Conservation (phyloP, 805 yeast species). For the Saccharomycopsis sp. region DNA sequence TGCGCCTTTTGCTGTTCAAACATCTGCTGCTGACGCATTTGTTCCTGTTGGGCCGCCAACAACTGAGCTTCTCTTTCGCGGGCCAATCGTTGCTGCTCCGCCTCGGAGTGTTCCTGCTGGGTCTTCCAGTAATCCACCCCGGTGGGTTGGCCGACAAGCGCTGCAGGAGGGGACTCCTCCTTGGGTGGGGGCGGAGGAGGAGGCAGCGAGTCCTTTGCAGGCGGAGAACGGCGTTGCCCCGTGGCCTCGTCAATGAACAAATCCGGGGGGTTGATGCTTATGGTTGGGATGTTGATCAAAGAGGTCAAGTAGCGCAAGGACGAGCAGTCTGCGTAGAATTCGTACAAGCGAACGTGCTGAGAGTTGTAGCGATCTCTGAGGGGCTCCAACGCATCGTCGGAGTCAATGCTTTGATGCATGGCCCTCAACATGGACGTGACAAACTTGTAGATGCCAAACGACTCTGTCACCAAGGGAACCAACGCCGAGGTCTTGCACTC, state of each 20-base stretch:
- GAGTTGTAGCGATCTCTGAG: constrained; percentile 60
- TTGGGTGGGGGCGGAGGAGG: constrained; percentile 29
- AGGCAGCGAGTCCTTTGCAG: constrained; percentile 31
- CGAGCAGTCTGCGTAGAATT: constrained; percentile 85
- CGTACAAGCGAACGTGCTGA: constrained; percentile 59
- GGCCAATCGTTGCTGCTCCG: constrained; percentile 51
- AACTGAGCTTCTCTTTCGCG: constrained; percentile 58
- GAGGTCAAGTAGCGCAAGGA: constrained; percentile 38
- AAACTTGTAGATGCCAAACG: constrained; percentile 88
- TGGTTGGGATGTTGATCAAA: constrained; percentile 19
- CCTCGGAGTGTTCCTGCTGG: constrained; percentile 45
- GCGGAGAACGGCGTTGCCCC: constrained; percentile 18
- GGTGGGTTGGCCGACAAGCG: constrained; percentile 40
- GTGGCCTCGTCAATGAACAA: constrained; percentile 25
- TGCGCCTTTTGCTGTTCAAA: constrained; percentile 61
- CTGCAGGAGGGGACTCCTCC: constrained; percentile 29
- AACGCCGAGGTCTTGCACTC: constrained; percentile 81
- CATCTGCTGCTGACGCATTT: constrained; percentile 57
- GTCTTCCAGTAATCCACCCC: constrained; percentile 38
- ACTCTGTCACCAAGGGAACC: constrained; percentile 84
- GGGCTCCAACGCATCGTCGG: constrained; percentile 69
- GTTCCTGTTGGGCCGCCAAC: constrained; percentile 57
- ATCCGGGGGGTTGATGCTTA: constrained; percentile 28
- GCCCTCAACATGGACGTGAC: constrained; percentile 86
- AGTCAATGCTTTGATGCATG: constrained; percentile 62